phyloP scores from a whole-genome alignment of 2,329 filamentous ascomycete species.

The Aspergillus tanneri region DNA sequence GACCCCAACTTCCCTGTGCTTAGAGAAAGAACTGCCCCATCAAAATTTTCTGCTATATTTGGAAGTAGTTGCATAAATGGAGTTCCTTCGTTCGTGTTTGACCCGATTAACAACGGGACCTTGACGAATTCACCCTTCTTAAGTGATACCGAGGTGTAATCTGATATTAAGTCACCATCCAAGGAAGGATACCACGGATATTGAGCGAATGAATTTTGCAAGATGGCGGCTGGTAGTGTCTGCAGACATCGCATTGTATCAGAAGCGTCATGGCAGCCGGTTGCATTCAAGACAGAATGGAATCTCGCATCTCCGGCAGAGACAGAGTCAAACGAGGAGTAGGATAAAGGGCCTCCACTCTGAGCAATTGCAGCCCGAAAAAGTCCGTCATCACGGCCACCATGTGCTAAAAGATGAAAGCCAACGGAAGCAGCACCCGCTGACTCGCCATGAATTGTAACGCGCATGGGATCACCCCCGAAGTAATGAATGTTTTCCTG shows the following conservation, averaged over 20 bases:
- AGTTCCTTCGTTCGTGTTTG: slow-evolving; percentile 13
- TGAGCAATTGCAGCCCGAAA: slow-evolving; percentile 24
- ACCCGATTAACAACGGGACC: slow-evolving; percentile 8
- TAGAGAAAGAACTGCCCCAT: too few relatives aligned
- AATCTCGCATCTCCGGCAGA: slow-evolving; percentile 6
- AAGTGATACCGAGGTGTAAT: neutral
- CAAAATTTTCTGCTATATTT: too few relatives aligned
- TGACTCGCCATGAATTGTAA: slow-evolving; percentile 19
- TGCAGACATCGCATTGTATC: slow-evolving; percentile 11
- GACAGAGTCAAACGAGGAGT: neutral
- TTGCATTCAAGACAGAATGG: slow-evolving; percentile 5
- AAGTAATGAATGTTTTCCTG: slow-evolving; percentile 20
- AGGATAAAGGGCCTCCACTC: slow-evolving; percentile 12
- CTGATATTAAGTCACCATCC: slow-evolving; percentile 9
- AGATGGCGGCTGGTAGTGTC: neutral
- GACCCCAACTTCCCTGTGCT: too few relatives aligned
- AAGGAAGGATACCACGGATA: slow-evolving; percentile 5
- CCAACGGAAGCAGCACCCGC: slow-evolving; percentile 20
- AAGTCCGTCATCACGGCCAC: slow-evolving; percentile 22
- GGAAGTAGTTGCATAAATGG: too few relatives aligned
- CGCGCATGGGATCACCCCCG: slow-evolving; percentile 12
- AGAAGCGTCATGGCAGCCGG: slow-evolving; percentile 5
- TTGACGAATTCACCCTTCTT: slow-evolving; percentile 10
- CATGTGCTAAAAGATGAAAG: slow-evolving; percentile 21
- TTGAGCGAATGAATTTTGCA: slow-evolving; percentile 5